Conservation (phyloP, 495 filamentous ascomycete genomes). For the Podospora pseudoanserina region DNA sequence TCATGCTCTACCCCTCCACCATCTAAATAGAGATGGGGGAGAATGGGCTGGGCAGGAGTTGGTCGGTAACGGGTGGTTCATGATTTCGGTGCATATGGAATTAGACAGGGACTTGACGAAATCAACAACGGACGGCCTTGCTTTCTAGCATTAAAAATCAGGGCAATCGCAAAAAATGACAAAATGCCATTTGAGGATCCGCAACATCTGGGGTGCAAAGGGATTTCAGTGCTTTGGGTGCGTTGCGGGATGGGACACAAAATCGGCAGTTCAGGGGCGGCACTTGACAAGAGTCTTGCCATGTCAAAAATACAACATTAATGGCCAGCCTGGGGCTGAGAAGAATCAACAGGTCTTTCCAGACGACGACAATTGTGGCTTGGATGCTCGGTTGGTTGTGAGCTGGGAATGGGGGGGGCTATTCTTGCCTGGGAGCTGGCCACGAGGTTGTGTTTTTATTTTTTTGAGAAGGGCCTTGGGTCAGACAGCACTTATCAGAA, state of each 20-base stretch:
- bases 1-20: constrained; percentile 97
- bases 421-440: background rate
- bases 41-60: constrained; percentile 47
- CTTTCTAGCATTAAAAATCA: constrained; percentile 41
- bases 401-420: background rate
- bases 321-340: constrained; percentile 26
- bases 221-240: constrained; percentile 10
- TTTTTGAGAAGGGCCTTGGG: background rate
- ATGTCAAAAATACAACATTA: constrained; percentile 26
- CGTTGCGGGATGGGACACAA: constrained; percentile 6
- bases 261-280: constrained; percentile 21
- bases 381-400: background rate
- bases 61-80: constrained; percentile 52
- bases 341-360: constrained; percentile 19
- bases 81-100: constrained; percentile 53
- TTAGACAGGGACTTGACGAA: constrained; percentile 48
- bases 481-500: background rate
- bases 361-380: background rate
- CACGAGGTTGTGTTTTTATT: background rate
- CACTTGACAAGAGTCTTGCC: constrained; percentile 13
- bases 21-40: constrained; percentile 41
- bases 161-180: constrained; percentile 43
- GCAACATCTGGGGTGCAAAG: constrained; percentile 26
- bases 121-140: constrained; percentile 33
- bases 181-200: constrained; percentile 32